phyloP scores from a whole-genome alignment of 192 early-diverging fungal species.

The Tieghemiomyces parasiticus region DNA sequence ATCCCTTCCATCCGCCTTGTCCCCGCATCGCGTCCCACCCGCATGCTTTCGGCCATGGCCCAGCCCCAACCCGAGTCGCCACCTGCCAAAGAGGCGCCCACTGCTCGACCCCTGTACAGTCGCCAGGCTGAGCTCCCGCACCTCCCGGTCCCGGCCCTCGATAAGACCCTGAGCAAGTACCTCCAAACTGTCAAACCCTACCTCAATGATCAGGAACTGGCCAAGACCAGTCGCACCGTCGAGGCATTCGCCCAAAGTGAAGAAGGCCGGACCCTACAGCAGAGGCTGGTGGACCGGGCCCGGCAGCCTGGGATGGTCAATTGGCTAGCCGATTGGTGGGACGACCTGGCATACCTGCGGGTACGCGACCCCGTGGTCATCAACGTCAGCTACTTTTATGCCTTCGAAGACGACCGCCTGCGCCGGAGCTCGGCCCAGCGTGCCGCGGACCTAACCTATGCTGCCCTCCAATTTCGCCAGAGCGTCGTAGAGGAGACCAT shows the following conservation, averaged over 20 bases:
- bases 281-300: conserved; percentile 61
- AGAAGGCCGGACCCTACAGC: conserved; percentile 76
- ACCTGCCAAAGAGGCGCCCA: too few species aligned
- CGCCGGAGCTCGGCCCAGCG: conserved; percentile 61
- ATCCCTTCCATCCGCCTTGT: too few species aligned
- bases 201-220: conserved; percentile 51
- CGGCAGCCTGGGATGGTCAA: conserved; percentile 55
- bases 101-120: conserved; percentile 35
- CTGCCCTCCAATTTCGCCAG: conserved; percentile 74
- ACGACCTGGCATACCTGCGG: conserved; percentile 81
- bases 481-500: conserved; percentile 61
- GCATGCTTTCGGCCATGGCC: too few species aligned
- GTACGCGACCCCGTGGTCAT: conserved; percentile 95
- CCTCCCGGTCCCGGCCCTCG: conserved; percentile 76
- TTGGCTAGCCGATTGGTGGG: conserved; percentile 99
- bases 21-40: too few species aligned
- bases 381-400: conserved; percentile 94
- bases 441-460: conserved; percentile 81
- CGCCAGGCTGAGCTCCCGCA: conserved; percentile 67
- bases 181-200: conserved; percentile 62
- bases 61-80: too few species aligned
- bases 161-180: conserved; percentile 73
- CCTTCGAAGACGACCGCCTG: conserved; percentile 76
- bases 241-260: conserved; percentile 67
- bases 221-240: conserved; percentile 44